Percentiles rank a stretch among this genome's conserved stretches.
These are phyloP conservation scores for Russula lepida DNA, from an alignment of 768 basidiomycete species.

Conservation along the genomic window DNA sequence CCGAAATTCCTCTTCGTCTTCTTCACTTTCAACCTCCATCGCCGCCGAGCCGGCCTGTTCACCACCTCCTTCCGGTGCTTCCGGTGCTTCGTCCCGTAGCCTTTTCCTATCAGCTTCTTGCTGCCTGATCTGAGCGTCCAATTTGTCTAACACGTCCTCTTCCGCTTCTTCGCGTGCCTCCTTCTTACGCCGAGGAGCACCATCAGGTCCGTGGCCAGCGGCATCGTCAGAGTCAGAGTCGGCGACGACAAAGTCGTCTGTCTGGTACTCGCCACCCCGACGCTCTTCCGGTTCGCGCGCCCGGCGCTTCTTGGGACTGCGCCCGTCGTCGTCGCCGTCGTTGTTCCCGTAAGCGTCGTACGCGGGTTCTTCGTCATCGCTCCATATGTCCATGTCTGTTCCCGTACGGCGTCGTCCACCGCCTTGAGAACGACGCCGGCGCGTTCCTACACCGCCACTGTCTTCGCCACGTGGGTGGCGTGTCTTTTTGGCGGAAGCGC, in stretches of 20 bases:
- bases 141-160: conserved; percentile 59
- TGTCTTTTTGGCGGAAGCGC: conserved; percentile 54
- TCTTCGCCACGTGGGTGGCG: conserved; percentile 47
- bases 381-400: conserved; percentile 42
- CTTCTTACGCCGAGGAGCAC: conserved; percentile 24
- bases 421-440: conserved; percentile 31
- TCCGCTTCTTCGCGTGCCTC: conserved; percentile 34
- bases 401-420: conserved; percentile 28
- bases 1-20: conserved; percentile 56
- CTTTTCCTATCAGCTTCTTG: conserved; percentile 46
- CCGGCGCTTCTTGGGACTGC: conserved; percentile 38
- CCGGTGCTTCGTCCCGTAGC: conserved; percentile 25
- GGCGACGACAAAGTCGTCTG: conserved; percentile 79
- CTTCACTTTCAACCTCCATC: conserved; percentile 73
- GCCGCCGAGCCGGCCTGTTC: conserved; percentile 33
- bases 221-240: conserved; percentile 61
- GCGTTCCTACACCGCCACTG: conserved; percentile 40
- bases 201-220: conserved; percentile 7
- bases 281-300: conserved; percentile 35
- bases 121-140: conserved; percentile 59
- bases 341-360: conserved; percentile 29
- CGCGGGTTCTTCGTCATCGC: conserved; percentile 61
- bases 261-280: conserved; percentile 64
- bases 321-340: conserved; percentile 42
- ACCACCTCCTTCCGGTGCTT: conserved; percentile 24